A percentile compares a stretch with the other conserved stretches of the same genome.
Conservation (phyloP, 2,329 filamentous ascomycete species). For the Aspergillus candidus region DNA sequence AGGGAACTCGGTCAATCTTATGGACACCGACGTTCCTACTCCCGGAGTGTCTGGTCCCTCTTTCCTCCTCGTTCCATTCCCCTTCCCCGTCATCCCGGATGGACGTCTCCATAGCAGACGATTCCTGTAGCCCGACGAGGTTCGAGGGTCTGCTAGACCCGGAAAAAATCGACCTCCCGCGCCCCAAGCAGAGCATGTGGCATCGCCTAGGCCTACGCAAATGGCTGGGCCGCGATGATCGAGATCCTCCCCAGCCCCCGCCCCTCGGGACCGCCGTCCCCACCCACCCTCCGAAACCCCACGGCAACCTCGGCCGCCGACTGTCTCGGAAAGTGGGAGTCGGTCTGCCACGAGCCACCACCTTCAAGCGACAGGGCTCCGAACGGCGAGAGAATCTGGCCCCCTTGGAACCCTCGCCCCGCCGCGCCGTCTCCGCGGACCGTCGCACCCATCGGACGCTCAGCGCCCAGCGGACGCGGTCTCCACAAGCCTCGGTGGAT, state of each 20-base stretch:
- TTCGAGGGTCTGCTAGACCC: constrained; percentile 29
- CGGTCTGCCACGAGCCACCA: constrained; percentile 67
- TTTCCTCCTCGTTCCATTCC: constrained; percentile 21
- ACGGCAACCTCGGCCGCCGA: constrained; percentile 30
- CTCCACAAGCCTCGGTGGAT: constrained; percentile 33
- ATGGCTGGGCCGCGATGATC: constrained; percentile 40
- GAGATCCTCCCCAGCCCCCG: constrained; percentile 24
- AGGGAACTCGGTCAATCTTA: constrained; percentile 23
- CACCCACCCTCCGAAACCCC: constrained; percentile 16
- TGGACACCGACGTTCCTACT: constrained; percentile 30
- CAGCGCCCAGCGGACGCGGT: constrained; percentile 41
- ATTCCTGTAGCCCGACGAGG: constrained; percentile 31
- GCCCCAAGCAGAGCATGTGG: constrained; percentile 41
- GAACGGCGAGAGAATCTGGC: constrained; percentile 69
- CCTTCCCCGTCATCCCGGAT: constrained; percentile 30
- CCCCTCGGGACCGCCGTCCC: constrained; percentile 13
- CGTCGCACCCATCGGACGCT: constrained; percentile 32
- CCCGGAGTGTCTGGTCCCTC: constrained; percentile 31
- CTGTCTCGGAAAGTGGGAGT: constrained; percentile 58
- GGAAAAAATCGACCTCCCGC: constrained; percentile 26
- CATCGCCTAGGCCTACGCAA: constrained; percentile 38
- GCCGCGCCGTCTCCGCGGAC: constrained; percentile 61
- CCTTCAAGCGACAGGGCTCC: constrained; percentile 76
- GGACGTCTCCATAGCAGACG: constrained; percentile 39
- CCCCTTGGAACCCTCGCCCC: constrained; percentile 56